Evolutionary conservation across 495 filamentous ascomycete genomes (phyloP).

Genomic region (Venustampulla echinocandica): DNA sequence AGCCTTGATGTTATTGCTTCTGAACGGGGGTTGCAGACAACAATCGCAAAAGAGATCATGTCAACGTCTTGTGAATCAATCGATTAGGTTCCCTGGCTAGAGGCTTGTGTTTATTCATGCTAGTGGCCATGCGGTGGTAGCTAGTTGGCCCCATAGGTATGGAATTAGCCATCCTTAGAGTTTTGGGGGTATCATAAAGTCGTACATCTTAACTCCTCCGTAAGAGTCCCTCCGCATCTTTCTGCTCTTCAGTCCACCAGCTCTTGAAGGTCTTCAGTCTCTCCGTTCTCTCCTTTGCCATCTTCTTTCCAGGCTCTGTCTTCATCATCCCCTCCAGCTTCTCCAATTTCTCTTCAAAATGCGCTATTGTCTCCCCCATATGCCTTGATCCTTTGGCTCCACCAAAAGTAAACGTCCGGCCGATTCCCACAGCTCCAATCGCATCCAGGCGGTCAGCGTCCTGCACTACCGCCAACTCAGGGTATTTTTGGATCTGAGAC

Average conservation of each 20-base stretch:
- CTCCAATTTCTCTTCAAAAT: constrained; percentile 75
- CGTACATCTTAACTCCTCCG: no score
- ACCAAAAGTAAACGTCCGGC: constrained; percentile 65
- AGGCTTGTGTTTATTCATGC: no score
- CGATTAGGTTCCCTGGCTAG: no score
- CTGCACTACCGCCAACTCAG: constrained; percentile 78
- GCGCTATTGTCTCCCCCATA: constrained; percentile 57
- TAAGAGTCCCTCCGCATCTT: constrained; percentile 19
- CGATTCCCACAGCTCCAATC: constrained; percentile 77
- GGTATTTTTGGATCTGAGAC: constrained; percentile 40
- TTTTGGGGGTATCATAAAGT: no score
- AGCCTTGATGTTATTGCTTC: no score
- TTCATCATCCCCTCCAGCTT: constrained; percentile 75
- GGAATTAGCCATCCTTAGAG: no score
- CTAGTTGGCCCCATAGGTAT: no score
- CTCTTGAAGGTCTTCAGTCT: constrained; percentile 51
- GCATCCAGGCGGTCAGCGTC: constrained; percentile 89
- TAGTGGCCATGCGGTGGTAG: no score
- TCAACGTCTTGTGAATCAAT: no score
- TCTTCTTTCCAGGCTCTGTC: constrained; percentile 57
- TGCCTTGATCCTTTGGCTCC: constrained; percentile 38
- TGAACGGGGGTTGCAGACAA: no score
- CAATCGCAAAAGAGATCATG: no score
- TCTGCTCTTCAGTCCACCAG: constrained; percentile 68
- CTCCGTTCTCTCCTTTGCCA: constrained; percentile 58